Evolutionary conservation across 257 asterid species (phyloP).

Genomic region (Solanum pinnatisectum): DNA sequence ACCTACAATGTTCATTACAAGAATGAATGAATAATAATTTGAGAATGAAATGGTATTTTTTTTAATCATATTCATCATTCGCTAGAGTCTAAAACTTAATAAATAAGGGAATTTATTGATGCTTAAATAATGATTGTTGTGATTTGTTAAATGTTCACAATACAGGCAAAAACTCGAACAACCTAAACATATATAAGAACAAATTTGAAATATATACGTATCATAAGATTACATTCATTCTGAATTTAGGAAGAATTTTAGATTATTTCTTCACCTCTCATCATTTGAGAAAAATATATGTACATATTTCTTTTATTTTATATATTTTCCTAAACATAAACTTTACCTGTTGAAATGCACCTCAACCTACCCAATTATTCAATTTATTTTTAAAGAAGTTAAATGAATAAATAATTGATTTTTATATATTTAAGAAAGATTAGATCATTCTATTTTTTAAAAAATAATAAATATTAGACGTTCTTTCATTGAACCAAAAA

Average conservation of each 20-base stretch:
- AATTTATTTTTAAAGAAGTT: neutral
- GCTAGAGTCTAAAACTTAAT: neutral
- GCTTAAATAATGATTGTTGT: neutral
- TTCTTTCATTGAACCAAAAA: neutral
- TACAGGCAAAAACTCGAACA: neutral
- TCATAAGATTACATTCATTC: no score
- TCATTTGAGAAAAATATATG: neutral
- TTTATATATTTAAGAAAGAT: neutral
- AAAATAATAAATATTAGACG: neutral
- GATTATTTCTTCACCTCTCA: neutral
- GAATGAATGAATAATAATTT: neutral
- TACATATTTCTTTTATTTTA: neutral
- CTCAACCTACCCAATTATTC: neutral
- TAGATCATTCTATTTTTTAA: neutral
- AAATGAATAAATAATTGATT: neutral
- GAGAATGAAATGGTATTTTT: neutral
- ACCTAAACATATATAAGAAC: neutral
- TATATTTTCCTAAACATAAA: neutral
- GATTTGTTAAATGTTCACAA: neutral
- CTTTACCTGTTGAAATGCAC: neutral
- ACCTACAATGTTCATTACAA: neutral
- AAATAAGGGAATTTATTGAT: neutral
- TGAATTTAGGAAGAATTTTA: no score
- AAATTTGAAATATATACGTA: no score
- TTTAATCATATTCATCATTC: neutral